These are phyloP conservation scores for Penicillium sp. DNA, from an alignment of 2,329 filamentous ascomycete species.

Conservation along the genomic window DNA sequence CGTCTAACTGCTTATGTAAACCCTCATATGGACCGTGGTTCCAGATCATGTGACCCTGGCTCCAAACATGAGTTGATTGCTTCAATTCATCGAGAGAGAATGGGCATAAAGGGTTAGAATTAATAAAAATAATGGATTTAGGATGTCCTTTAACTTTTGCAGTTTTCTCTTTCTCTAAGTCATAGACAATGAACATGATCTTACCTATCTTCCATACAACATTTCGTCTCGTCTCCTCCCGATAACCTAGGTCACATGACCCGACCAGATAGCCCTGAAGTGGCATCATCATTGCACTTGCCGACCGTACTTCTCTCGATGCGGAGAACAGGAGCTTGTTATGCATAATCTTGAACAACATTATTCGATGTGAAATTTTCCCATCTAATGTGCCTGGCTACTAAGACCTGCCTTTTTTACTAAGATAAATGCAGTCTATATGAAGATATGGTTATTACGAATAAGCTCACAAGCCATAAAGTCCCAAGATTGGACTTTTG, in stretches of 20 bases:
- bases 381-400: background rate
- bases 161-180: background rate
- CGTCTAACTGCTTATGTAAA: slow-evolving; percentile 18
- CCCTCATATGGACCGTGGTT: background rate
- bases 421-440: background rate
- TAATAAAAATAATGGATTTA: no score
- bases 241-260: slow-evolving; percentile 1
- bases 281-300: background rate
- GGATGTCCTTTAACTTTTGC: no score
- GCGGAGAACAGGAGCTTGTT: background rate
- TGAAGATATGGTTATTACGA: background rate
- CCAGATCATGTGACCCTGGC: background rate
- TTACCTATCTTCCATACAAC: background rate
- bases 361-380: background rate
- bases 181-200: background rate
- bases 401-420: background rate
- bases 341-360: background rate
- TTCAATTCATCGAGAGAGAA: background rate
- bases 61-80: background rate
- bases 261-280: slow-evolving; percentile 2
- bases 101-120: background rate
- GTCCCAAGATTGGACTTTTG: background rate
- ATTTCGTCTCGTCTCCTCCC: background rate
- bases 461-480: background rate
- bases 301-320: background rate